These are phyloP conservation scores for Lachnellula arida DNA, from an alignment of 2,329 filamentous ascomycete species.

Conservation along the genomic window DNA sequence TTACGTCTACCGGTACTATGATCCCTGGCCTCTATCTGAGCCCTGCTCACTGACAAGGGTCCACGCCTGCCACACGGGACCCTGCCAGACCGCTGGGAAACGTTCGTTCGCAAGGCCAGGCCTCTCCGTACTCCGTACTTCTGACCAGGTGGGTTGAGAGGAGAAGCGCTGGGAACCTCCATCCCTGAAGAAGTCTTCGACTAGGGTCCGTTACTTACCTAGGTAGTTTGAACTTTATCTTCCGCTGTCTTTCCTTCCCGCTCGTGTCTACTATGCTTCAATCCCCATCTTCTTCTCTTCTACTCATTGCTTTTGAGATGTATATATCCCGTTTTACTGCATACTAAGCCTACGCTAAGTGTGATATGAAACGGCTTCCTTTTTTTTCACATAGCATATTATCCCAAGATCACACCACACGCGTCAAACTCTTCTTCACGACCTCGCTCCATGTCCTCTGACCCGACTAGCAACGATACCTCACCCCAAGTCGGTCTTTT, in stretches of 20 bases:
- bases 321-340: neutral
- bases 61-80: too few relatives aligned
- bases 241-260: neutral
- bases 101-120: too few relatives aligned
- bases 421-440: conserved; percentile 6
- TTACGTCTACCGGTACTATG: too few relatives aligned
- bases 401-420: conserved; percentile 6
- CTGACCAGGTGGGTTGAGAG: neutral
- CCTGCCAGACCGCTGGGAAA: too few relatives aligned
- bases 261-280: too few relatives aligned
- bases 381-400: neutral
- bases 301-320: neutral
- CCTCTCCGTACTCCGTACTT: too few relatives aligned
- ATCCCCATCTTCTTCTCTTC: too few relatives aligned
- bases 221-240: neutral
- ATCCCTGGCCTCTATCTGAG: too few relatives aligned
- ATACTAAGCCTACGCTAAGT: neutral
- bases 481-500: neutral
- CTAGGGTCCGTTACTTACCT: neutral
- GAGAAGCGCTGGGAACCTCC: neutral
- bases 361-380: conserved; percentile 1
- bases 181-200: neutral
- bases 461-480: neutral
- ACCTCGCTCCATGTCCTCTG: neutral
- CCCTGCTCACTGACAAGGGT: too few relatives aligned